Evolutionary conservation across 139 green algal genomes (phyloP).

Genomic region (Tetradesmus obliquus): DNA sequence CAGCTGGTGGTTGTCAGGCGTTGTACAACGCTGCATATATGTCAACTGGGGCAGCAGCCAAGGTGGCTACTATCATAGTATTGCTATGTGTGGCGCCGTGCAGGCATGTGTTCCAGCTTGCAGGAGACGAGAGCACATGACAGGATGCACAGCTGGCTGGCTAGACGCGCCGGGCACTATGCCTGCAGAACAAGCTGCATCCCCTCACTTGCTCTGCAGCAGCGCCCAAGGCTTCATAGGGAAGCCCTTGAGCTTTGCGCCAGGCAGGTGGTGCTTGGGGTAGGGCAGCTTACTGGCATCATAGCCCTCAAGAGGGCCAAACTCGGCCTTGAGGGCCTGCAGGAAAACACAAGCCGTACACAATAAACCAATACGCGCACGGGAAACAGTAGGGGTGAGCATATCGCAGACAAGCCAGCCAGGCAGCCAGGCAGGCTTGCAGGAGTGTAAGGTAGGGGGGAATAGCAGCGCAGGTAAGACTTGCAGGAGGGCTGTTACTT

Average conservation of each 20-base stretch:
- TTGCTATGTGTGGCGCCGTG: no score
- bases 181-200: not conserved
- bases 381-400: no score
- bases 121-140: no score
- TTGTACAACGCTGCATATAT: no score
- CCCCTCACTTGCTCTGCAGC: slow-evolving; percentile 40
- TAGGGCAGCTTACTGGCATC: slow-evolving; percentile 27
- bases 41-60: no score
- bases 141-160: no score
- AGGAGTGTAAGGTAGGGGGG: not conserved
- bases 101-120: no score
- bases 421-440: not conserved
- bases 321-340: slow-evolving; percentile 31
- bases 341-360: not conserved
- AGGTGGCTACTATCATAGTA: no score
- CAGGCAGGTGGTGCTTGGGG: slow-evolving; percentile 31
- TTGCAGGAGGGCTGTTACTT: not conserved
- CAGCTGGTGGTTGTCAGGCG: no score
- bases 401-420: not conserved
- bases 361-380: not conserved
- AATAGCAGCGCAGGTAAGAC: not conserved
- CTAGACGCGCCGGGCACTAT: no score
- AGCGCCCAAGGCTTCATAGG: slow-evolving; percentile 44
- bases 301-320: slow-evolving; percentile 41
- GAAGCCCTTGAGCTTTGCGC: slow-evolving; percentile 41